These are phyloP conservation scores for Tricholoma terreum DNA, from an alignment of 768 basidiomycete species.

Conservation along the genomic window DNA sequence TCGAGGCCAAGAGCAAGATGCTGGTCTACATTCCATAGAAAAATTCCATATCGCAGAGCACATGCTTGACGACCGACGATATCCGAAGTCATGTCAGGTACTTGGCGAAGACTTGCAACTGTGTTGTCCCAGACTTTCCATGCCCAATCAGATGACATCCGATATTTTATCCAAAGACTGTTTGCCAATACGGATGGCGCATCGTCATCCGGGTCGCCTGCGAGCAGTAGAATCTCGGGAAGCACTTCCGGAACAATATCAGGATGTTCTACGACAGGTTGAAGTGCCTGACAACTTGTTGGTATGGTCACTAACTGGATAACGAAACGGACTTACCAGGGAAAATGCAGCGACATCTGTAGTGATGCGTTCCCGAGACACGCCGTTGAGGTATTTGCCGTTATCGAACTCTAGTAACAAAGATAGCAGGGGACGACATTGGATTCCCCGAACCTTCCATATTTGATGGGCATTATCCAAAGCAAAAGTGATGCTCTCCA, in stretches of 20 bases:
- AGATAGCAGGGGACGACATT: slow-evolving; percentile 61
- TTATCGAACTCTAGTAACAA: slow-evolving; percentile 66
- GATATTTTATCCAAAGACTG: slow-evolving; percentile 80
- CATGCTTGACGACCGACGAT: slow-evolving; percentile 43
- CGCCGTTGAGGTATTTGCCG: slow-evolving; percentile 49
- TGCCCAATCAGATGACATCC: slow-evolving; percentile 68
- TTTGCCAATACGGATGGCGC: slow-evolving; percentile 72
- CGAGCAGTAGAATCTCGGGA: slow-evolving; percentile 68
- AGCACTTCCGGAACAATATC: slow-evolving; percentile 44
- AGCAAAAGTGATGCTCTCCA: slow-evolving; percentile 50
- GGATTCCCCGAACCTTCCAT: slow-evolving; percentile 64
- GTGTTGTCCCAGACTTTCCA: slow-evolving; percentile 86
- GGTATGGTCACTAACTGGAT: not conserved
- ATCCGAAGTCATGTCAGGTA: slow-evolving; percentile 55
- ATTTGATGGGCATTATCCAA: slow-evolving; percentile 60
- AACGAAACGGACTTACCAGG: slow-evolving; percentile 40
- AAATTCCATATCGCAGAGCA: slow-evolving; percentile 64
- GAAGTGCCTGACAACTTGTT: slow-evolving; percentile 35
- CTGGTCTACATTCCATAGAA: slow-evolving; percentile 71
- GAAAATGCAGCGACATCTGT: slow-evolving; percentile 61
- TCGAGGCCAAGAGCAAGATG: slow-evolving; percentile 76
- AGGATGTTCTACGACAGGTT: slow-evolving; percentile 38
- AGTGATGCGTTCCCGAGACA: slow-evolving; percentile 56
- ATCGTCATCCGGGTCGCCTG: slow-evolving; percentile 52
- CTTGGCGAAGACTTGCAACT: slow-evolving; percentile 68